phyloP scores from a whole-genome alignment of 768 basidiomycete genomes.

The Paxillus involutus region DNA sequence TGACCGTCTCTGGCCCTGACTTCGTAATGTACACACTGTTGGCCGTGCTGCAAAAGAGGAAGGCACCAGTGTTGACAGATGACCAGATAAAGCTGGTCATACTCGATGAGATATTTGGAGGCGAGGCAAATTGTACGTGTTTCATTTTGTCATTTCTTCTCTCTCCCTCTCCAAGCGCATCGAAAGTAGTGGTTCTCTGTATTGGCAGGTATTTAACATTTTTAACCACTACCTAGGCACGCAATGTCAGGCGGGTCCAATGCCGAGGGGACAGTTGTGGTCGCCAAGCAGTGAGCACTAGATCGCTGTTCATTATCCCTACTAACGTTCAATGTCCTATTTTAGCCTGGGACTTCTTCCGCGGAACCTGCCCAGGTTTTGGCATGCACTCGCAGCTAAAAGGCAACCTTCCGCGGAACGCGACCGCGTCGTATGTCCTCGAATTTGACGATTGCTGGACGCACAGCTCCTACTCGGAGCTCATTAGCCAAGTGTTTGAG shows the following conservation, averaged over 20 bases:
- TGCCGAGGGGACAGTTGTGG: slow-evolving; percentile 15
- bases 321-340: not conserved
- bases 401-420: not conserved
- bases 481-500: slow-evolving; percentile 6
- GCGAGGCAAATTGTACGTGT: slow-evolving; percentile 20
- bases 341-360: slow-evolving; percentile 9
- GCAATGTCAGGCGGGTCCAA: slow-evolving; percentile 16
- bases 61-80: not conserved
- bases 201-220: not conserved
- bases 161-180: not conserved
- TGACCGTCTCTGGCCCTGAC: not conserved
- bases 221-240: slow-evolving; percentile 1
- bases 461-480: not conserved
- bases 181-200: not conserved
- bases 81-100: slow-evolving; percentile 11
- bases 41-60: not conserved
- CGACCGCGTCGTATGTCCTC: not conserved
- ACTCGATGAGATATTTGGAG: slow-evolving; percentile 6
- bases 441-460: not conserved
- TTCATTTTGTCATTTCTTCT: not conserved
- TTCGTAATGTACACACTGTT: not conserved
- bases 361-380: not conserved
- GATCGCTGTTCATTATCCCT: not conserved
- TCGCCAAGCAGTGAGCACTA: slow-evolving; percentile 22
- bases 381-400: not conserved